phyloP scores from a whole-genome alignment of 1,139 yeast species.

The Ashbya aceris region DNA sequence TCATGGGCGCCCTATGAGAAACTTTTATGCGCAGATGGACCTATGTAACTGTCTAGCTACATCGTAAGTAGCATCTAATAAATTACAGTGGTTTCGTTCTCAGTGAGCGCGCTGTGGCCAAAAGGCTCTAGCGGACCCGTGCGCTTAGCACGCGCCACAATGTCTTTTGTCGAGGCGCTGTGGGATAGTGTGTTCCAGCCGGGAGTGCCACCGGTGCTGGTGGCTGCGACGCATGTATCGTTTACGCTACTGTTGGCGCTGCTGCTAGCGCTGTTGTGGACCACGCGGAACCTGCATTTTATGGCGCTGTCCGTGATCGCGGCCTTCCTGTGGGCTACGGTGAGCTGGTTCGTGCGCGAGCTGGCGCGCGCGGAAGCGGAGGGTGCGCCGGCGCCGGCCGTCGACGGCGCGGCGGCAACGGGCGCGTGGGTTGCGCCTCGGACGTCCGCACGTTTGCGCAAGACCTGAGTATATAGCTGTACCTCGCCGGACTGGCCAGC shows the following conservation, averaged over 20 bases:
- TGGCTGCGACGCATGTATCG: constrained; percentile 69
- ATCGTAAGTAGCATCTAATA: too few relatives aligned
- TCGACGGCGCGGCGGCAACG: constrained; percentile 1
- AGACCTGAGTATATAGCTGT: too few relatives aligned
- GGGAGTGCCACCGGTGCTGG: constrained; percentile 81
- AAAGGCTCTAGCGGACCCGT: too few relatives aligned
- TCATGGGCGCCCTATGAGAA: constrained; percentile 22
- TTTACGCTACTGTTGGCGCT: constrained; percentile 48
- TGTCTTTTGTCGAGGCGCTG: constrained; percentile 48
- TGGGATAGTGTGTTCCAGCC: constrained; percentile 95
- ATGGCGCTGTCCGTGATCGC: constrained; percentile 65
- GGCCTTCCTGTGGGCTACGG: constrained; percentile 60
- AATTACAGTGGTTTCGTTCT: neutral
- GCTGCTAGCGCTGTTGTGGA: constrained; percentile 46
- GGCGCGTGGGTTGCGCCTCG: neutral
- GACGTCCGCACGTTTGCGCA: neutral
- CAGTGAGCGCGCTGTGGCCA: too few relatives aligned
- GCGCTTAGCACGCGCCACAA: too few relatives aligned
- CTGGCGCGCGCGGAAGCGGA: constrained; percentile 35
- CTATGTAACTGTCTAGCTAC: too few relatives aligned
- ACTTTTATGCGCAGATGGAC: too few relatives aligned
- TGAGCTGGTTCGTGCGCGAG: constrained; percentile 83
- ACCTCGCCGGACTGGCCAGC: too few relatives aligned
- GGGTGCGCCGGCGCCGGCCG: constrained; percentile 31
- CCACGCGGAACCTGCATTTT: constrained; percentile 63